Conservation (phyloP, 768 basidiomycete species). For the Psilocybe cyanescens region DNA sequence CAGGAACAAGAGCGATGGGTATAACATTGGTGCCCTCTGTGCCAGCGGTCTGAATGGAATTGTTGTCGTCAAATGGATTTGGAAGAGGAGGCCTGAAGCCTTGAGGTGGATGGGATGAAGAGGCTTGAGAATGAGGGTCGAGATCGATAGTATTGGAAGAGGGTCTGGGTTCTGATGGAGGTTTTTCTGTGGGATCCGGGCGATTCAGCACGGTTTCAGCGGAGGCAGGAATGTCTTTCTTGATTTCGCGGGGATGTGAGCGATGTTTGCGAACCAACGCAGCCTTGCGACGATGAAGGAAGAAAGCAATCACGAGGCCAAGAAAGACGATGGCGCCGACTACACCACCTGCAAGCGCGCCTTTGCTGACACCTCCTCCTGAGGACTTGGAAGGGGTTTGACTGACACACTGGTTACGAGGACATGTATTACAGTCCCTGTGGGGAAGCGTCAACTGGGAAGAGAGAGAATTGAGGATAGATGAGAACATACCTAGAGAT, state of each 20-base stretch:
- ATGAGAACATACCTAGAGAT: constrained; percentile 55
- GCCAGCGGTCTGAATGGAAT: constrained; percentile 83
- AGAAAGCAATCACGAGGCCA: constrained; percentile 49
- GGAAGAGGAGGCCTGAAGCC: constrained; percentile 39
- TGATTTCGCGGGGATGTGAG: constrained; percentile 39
- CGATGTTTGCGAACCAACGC: constrained; percentile 42
- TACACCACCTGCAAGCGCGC: constrained; percentile 76
- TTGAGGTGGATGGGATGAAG: constrained; percentile 33
- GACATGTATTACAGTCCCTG: constrained; percentile 66
- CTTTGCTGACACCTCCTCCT: constrained; percentile 57
- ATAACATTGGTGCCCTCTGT: constrained; percentile 86
- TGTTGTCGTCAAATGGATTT: constrained; percentile 79
- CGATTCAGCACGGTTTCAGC: constrained; percentile 80
- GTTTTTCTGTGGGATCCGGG: constrained; percentile 81
- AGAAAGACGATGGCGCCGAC: constrained; percentile 67
- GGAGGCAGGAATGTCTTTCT: constrained; percentile 68
- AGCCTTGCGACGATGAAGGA: constrained; percentile 69
- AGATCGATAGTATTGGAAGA: constrained; percentile 60
- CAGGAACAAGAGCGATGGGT: constrained; percentile 79
- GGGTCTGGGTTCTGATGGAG: constrained; percentile 39
- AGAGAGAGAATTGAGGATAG: constrained; percentile 2
- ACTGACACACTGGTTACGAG: constrained; percentile 54
- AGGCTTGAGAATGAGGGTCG: constrained; percentile 51
- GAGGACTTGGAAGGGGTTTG: constrained; percentile 21
- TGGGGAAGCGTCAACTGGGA: constrained; percentile 29